These are phyloP conservation scores for Avena eriantha DNA, from an alignment of 176 grass and related monocot species.

Conservation along the genomic window DNA sequence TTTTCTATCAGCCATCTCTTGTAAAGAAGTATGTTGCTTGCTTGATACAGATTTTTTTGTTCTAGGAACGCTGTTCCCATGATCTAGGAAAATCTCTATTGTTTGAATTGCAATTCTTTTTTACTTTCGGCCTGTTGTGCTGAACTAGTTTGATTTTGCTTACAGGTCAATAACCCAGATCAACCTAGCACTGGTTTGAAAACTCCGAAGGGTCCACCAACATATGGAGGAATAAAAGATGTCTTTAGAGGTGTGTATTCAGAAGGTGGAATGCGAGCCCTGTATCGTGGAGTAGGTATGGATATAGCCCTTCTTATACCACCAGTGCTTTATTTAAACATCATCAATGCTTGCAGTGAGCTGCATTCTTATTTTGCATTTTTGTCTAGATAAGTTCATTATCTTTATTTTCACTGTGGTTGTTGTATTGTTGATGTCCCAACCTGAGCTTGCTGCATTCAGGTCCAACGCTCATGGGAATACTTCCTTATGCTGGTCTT, in stretches of 20 bases:
- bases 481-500: constrained; percentile 98
- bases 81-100: not conserved
- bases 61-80: not conserved
- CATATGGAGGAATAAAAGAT: constrained; percentile 81
- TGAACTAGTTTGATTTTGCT: constrained; percentile 36
- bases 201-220: constrained; percentile 50
- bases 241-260: constrained; percentile 85
- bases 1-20: not conserved
- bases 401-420: not conserved
- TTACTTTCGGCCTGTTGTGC: not conserved
- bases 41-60: not conserved
- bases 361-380: not conserved
- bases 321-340: constrained; percentile 9
- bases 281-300: constrained; percentile 95
- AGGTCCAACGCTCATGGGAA: constrained; percentile 88
- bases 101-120: not conserved
- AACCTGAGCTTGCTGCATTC: constrained; percentile 41
- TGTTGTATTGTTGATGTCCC: constrained; percentile 15
- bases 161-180: constrained; percentile 62
- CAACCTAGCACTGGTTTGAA: constrained; percentile 57
- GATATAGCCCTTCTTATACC: constrained; percentile 7
- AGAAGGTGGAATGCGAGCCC: constrained; percentile 79
- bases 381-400: constrained; percentile 11
- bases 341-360: not conserved
- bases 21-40: not conserved